Percentiles rank a stretch among this genome's conserved stretches.
These are phyloP conservation scores for Vaccinium macrocarpon DNA, from an alignment of 148 eudicot species.

Conservation along the genomic window DNA sequence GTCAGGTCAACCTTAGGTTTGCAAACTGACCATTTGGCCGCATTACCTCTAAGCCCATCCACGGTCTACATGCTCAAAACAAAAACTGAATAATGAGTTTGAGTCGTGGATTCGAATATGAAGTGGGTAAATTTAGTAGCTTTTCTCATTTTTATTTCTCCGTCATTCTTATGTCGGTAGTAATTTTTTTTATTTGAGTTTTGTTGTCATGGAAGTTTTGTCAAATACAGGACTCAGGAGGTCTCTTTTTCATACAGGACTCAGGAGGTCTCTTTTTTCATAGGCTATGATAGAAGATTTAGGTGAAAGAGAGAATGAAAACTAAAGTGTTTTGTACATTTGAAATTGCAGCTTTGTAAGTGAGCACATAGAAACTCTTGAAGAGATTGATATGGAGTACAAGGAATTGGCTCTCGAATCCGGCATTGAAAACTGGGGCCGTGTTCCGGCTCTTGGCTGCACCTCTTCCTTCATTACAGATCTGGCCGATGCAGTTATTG, in stretches of 20 bases:
- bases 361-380: slow-evolving; percentile 96
- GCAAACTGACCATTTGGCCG: not conserved
- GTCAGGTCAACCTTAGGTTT: not conserved
- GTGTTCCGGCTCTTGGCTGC: slow-evolving; percentile 98
- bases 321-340: not conserved
- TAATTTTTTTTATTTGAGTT: not conserved
- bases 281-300: not conserved
- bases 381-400: slow-evolving; percentile 99
- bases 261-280: not conserved
- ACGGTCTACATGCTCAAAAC: not conserved
- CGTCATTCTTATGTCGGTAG: not conserved
- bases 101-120: not conserved
- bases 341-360: slow-evolving; percentile 73
- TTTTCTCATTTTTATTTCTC: not conserved
- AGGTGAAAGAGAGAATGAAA: not conserved
- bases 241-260: not conserved
- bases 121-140: not conserved
- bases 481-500: slow-evolving; percentile 91
- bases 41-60: not conserved
- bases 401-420: slow-evolving; percentile 84
- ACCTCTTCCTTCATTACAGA: slow-evolving; percentile 74
- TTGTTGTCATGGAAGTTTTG: not conserved
- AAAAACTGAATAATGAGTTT: not conserved
- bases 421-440: slow-evolving; percentile 92
- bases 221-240: not conserved